Evolutionary conservation across 495 filamentous ascomycete genomes (phyloP), one percentile per base, ranked within the genome.

Genomic region (Pseudevernia furfuracea): DNA sequence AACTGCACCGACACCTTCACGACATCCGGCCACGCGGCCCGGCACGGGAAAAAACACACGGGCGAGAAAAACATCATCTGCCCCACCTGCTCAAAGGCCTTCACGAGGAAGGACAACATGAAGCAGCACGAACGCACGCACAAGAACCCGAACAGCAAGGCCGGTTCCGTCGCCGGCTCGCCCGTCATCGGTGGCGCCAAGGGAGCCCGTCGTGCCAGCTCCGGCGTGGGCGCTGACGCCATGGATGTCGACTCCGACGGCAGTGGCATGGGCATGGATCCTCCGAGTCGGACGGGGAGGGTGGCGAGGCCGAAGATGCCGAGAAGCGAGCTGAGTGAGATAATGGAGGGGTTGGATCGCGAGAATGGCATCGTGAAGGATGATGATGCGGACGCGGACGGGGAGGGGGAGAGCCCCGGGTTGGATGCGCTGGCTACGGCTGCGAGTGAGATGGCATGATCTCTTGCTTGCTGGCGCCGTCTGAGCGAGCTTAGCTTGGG

Each of bases 101-200:
- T 97, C 71, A 96, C 94, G 8, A 86, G 93, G 53, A 91, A 94
- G 71, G 93, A 97, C 77, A 97, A 97, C 76, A 97, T 97, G 90
- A 96, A 96, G 80, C 93, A 97, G 70, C 93, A 97, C 71, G 87
- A 91, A 60, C 85, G 92, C 58, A 97, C 94, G 1, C 93, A 97
- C 74, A 86, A 79, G 66, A 60, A 56, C 55, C 23, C 68, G 2
- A 65, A 32, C 38, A 37, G 23, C 34, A 60, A 56, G 19, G 32
- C 12, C 17, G 46, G 28, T 34, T 53, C 58, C 15, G 49, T 58
- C 15, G 44, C 64, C 9, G 65, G 60, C 25, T 61, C 59, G 5
- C 64, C 64, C 23, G 59, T 60, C 25, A 61, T 52, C 36, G 43
- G 15, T 4, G 58, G 32, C 48, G 61, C 59, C 30, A 61, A 15